phyloP scores from a whole-genome alignment of 1,284 basidiomycete genomes.

The Trichosporon sp. region DNA sequence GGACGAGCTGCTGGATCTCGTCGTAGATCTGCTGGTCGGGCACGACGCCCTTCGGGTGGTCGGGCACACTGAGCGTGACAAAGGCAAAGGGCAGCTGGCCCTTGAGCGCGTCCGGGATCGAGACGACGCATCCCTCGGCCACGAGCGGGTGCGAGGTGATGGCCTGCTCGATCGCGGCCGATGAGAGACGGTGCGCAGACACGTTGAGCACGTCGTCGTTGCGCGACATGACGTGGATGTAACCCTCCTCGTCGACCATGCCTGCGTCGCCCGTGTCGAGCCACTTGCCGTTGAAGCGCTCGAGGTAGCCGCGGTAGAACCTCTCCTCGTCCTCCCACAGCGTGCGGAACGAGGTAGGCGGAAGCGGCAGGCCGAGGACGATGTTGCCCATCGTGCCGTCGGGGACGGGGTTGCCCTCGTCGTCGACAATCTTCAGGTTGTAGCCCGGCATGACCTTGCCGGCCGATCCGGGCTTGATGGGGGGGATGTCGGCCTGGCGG shows the following conservation, averaged over 20 bases:
- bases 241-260: slow-evolving; percentile 86
- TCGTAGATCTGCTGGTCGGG: slow-evolving; percentile 64
- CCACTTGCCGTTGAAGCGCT: slow-evolving; percentile 50
- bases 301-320: slow-evolving; percentile 89
- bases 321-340: slow-evolving; percentile 76
- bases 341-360: slow-evolving; percentile 70
- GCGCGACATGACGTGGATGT: slow-evolving; percentile 95
- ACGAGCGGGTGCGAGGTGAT: slow-evolving; percentile 87
- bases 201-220: slow-evolving; percentile 71
- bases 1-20: slow-evolving; percentile 83
- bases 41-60: slow-evolving; percentile 61
- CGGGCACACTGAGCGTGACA: slow-evolving; percentile 56
- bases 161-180: slow-evolving; percentile 92
- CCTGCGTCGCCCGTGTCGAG: slow-evolving; percentile 94
- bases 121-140: slow-evolving; percentile 81
- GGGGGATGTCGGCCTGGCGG: slow-evolving; percentile 24
- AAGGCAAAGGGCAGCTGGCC: slow-evolving; percentile 64
- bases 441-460: slow-evolving; percentile 35
- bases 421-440: slow-evolving; percentile 35
- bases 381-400: slow-evolving; percentile 34
- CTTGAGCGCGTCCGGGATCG: slow-evolving; percentile 79
- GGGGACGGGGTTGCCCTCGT: slow-evolving; percentile 30
- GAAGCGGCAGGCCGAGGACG: slow-evolving; percentile 80
- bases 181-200: slow-evolving; percentile 90
- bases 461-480: slow-evolving; percentile 32